Evolutionary conservation across 768 basidiomycete species (phyloP).

Genomic region (Amanita fuliginea): DNA sequence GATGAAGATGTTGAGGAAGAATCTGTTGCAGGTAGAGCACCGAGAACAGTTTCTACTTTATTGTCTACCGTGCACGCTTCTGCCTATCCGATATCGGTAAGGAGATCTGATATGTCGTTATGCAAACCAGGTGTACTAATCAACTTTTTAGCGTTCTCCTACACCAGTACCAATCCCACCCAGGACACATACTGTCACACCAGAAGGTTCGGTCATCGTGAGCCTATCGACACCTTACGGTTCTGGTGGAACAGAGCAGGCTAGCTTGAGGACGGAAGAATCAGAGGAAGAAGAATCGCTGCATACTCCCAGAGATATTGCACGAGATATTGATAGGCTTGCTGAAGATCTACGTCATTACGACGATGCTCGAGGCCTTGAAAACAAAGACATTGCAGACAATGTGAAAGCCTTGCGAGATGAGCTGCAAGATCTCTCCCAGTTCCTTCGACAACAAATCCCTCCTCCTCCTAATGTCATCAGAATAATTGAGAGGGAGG

Average conservation of each 20-base stretch:
- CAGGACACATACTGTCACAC: constrained; percentile 22
- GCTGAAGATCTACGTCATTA: constrained; percentile 45
- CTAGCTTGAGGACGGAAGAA: constrained; percentile 19
- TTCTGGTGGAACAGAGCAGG: constrained; percentile 21
- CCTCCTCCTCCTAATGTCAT: constrained; percentile 21
- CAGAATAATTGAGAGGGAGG: constrained; percentile 4
- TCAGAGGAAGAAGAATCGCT: constrained; percentile 22
- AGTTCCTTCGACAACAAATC: constrained; percentile 32
- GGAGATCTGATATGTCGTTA: not conserved
- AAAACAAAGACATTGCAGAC: constrained; percentile 52
- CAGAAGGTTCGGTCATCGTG: constrained; percentile 26
- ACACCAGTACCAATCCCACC: not conserved
- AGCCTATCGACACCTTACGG: constrained; percentile 30
- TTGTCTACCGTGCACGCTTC: not conserved
- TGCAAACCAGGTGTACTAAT: not conserved
- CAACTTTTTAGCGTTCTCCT: constrained; percentile 3
- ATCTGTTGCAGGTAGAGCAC: constrained; percentile 8
- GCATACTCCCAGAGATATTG: constrained; percentile 41
- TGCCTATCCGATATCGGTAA: not conserved
- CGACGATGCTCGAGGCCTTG: constrained; percentile 49
- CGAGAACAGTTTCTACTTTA: constrained; percentile 30
- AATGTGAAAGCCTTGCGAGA: constrained; percentile 63
- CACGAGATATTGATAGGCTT: constrained; percentile 32
- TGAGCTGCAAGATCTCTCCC: constrained; percentile 53
- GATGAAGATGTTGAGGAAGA: constrained; percentile 8